A percentile compares a stretch with the other conserved stretches of the same genome.
phyloP scores from a whole-genome alignment of 2,329 filamentous ascomycete genomes.

The Botrytis byssoidea region DNA sequence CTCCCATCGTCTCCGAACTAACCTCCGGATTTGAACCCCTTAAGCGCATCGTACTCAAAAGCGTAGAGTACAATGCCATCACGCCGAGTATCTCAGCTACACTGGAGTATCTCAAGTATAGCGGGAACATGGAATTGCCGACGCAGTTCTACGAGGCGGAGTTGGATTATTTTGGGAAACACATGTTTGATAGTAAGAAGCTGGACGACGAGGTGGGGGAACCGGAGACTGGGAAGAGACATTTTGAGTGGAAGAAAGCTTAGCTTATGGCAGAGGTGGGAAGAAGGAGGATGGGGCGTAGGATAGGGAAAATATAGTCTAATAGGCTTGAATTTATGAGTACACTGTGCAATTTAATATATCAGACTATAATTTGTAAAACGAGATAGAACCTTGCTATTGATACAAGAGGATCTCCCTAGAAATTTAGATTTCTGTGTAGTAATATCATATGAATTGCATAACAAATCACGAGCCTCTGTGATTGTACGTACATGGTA shows the following conservation, averaged over 20 bases:
- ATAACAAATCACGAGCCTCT: neutral
- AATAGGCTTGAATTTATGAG: too few relatives aligned
- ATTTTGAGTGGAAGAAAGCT: constrained; percentile 7
- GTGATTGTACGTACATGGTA: too few relatives aligned
- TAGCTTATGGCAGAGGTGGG: neutral
- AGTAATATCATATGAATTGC: neutral
- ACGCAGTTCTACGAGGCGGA: constrained; percentile 70
- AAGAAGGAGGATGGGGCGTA: neutral
- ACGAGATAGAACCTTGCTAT: neutral
- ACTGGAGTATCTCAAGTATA: constrained; percentile 67
- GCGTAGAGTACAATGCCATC: constrained; percentile 56
- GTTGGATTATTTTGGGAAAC: constrained; percentile 68
- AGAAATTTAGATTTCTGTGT: neutral
- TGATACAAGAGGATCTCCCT: neutral
- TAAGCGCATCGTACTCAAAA: constrained; percentile 35
- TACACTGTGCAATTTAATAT: too few relatives aligned
- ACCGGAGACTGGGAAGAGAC: constrained; percentile 41
- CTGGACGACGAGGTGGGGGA: constrained; percentile 48
- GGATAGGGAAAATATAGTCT: neutral
- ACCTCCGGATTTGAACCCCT: neutral
- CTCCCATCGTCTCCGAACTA: neutral
- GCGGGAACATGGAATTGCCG: constrained; percentile 57
- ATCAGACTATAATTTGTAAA: neutral
- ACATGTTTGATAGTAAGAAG: constrained; percentile 60
- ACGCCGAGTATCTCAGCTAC: constrained; percentile 60